These are phyloP conservation scores for Chytriomyces sp. DNA, from an alignment of 192 early-diverging fungal species.

Conservation along the genomic window DNA sequence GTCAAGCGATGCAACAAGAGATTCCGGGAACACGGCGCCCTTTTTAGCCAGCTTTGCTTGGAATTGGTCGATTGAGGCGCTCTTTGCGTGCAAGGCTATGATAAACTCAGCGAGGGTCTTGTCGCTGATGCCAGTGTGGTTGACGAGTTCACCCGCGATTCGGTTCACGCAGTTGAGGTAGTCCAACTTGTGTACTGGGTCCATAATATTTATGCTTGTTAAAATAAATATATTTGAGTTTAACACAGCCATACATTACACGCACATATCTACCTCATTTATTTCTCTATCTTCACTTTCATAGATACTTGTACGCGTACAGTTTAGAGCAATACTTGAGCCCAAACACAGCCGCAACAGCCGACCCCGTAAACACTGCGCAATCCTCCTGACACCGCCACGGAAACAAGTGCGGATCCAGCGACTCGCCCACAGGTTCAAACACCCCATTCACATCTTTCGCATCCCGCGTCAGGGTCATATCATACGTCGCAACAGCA, in stretches of 20 bases:
- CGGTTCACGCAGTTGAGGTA: slow-evolving; percentile 88
- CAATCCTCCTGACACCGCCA: background rate
- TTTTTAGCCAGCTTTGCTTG: slow-evolving; percentile 68
- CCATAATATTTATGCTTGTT: too few species aligned
- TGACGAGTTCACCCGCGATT: slow-evolving; percentile 87
- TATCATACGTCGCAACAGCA: background rate
- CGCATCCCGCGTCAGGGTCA: background rate
- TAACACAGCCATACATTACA: too few species aligned
- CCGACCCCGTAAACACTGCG: background rate
- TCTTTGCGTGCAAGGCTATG: slow-evolving; percentile 80
- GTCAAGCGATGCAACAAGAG: slow-evolving; percentile 83
- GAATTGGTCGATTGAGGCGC: slow-evolving; percentile 65
- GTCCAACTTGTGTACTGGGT: slow-evolving; percentile 60
- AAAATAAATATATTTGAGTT: too few species aligned
- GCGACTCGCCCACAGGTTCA: background rate
- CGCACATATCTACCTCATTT: too few species aligned
- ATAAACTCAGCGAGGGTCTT: slow-evolving; percentile 91
- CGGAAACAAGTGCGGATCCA: background rate
- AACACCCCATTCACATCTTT: background rate
- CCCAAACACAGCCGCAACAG: background rate
- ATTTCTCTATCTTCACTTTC: too few species aligned
- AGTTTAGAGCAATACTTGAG: slow-evolving; percentile 5
- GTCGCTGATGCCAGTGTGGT: slow-evolving; percentile 91
- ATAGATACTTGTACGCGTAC: too few species aligned
- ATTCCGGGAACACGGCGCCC: slow-evolving; percentile 82